Percentiles rank a stretch among this genome's conserved stretches.
phyloP scores from a whole-genome alignment of 495 filamentous ascomycete species.

The Thermochaetoides thermophila region DNA sequence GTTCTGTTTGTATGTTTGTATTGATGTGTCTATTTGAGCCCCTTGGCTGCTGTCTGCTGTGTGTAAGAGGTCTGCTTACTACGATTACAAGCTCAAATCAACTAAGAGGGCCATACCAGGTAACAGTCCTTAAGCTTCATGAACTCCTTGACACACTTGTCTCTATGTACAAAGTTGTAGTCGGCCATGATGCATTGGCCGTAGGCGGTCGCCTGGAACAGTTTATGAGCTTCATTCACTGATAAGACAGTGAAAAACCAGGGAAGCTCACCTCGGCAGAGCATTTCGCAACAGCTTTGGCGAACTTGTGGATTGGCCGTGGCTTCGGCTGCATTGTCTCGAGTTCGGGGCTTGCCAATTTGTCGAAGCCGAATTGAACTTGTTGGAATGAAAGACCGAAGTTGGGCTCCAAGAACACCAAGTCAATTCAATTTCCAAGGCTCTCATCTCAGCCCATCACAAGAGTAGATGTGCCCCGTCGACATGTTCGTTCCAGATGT shows the following conservation, averaged over 20 bases:
- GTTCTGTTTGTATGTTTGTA: neutral
- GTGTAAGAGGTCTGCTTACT: conserved; percentile 1
- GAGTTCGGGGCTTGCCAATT: too few relatives aligned
- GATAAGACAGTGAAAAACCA: neutral
- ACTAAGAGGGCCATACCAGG: conserved; percentile 40
- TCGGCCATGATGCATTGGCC: conserved; percentile 86
- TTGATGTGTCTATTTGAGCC: conserved; percentile 14
- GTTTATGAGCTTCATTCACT: neutral
- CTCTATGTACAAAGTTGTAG: conserved; percentile 80
- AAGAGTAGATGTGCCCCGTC: too few relatives aligned
- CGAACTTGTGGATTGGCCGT: conserved; percentile 82
- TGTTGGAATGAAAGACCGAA: too few relatives aligned
- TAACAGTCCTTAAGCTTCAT: conserved; percentile 78
- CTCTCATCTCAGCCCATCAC: too few relatives aligned
- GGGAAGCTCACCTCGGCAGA: conserved; percentile 50
- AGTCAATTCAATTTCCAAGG: too few relatives aligned
- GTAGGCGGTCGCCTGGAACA: conserved; percentile 58
- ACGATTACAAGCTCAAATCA: neutral
- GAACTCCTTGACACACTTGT: conserved; percentile 82
- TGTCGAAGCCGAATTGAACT: too few relatives aligned
- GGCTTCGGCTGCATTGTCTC: conserved; percentile 17
- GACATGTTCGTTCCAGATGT: too few relatives aligned
- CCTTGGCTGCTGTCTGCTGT: conserved; percentile 32
- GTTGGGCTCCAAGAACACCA: too few relatives aligned
- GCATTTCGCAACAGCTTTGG: conserved; percentile 69